A percentile compares a stretch with the other conserved stretches of the same genome.
phyloP scores from a whole-genome alignment of 345 rosid species.

The Dipteronia sinensis region DNA sequence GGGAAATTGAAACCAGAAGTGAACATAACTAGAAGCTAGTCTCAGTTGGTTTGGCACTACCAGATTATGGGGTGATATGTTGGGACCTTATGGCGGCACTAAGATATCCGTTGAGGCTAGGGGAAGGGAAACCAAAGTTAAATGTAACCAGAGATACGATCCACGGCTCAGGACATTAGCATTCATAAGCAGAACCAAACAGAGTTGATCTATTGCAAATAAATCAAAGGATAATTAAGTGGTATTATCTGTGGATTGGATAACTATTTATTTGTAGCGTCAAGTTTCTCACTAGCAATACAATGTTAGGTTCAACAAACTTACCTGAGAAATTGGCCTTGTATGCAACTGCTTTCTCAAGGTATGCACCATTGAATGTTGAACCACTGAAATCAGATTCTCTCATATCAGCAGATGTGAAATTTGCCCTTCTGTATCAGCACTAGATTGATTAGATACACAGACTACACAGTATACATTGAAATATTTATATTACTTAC shows the following conservation, averaged over 20 bases:
- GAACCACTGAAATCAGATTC: constrained; percentile 96
- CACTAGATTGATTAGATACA: constrained; percentile 22
- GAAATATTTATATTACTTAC: background rate
- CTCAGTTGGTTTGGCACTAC: background rate
- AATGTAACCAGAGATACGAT: background rate
- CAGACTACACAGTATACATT: background rate
- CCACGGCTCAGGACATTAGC: background rate
- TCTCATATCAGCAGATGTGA: constrained; percentile 95
- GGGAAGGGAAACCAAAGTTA: background rate
- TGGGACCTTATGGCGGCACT: background rate
- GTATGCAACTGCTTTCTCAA: constrained; percentile 96
- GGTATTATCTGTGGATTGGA: background rate
- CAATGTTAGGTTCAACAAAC: background rate
- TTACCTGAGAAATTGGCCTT: constrained; percentile 88
- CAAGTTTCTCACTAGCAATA: background rate
- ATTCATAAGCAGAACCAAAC: background rate
- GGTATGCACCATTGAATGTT: constrained; percentile 89
- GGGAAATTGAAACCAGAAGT: background rate
- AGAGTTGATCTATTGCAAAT: background rate
- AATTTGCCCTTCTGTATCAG: constrained; percentile 87
- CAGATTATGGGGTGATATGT: background rate
- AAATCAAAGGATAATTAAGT: background rate
- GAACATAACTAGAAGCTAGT: background rate
- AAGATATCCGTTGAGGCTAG: background rate
- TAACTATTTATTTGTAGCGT: background rate